Base-by-base conservation (phyloP, 2,329 filamentous ascomycete species). In the Penicillium sclerotigenum region DNA sequence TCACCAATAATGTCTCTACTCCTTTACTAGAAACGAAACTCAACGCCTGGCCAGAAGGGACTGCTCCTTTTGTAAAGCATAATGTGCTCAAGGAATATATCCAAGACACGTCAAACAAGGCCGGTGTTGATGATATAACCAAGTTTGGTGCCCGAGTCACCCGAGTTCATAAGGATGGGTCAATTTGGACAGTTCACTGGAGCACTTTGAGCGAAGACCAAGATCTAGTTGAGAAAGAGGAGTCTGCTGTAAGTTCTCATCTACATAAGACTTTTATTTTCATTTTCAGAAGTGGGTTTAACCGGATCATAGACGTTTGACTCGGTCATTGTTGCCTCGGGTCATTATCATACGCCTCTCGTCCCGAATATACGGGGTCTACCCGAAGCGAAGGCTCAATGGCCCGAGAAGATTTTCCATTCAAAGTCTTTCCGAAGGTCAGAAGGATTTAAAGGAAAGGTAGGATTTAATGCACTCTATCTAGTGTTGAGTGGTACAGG, bases 81-180 rank as follows among this genome's bases (percentile, higher is more conserved):
- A 65, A 72, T 16, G 76, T 81, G 0, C 71, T 89, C 9, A 80
- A 80, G 33, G 72, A 80, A 2, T 89, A 89, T 62, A 80, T 89
- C 5, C 81, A 86, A 57, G 77, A 80, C n/a, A 81, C 85, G 0
- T 80, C 85, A 0, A 59, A 61, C 0, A 70, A 76, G 1, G 77
- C 80, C 1, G 80, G 79, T 0, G 80, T 87, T 0, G 69, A 83
- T 3, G 68, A 74, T 0, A 65, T 77, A 9, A 84, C 83, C 0
- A 65, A 73, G 0, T 87, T 83, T 62, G 74, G 85, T 42, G 87
- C 86, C 0, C 75, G 82, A n/a, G 86, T 89, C 0, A 81, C 81
- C 57, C 70, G 74, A 3, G 63, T 81, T 0, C 58, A 62, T 1
- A 88, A 87, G 64, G 65, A 69, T 0, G 72, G 68, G 2, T 37